These are phyloP conservation scores for Nitzschia sp. DNA, from an alignment of 108 stramenopile species.

Conservation along the genomic window DNA sequence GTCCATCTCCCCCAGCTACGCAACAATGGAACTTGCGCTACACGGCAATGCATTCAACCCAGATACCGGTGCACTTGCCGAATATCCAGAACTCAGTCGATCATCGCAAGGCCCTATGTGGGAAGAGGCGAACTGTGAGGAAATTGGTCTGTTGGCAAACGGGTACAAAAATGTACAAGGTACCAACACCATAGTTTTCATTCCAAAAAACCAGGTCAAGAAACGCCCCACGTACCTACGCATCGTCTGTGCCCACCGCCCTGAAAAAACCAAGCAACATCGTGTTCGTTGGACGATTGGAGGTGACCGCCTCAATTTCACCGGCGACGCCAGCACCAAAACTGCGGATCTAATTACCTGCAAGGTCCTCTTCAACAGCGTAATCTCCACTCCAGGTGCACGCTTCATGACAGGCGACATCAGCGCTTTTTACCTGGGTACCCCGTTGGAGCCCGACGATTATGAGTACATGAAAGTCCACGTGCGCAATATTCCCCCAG, in stretches of 20 bases:
- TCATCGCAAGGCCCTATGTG: slow-evolving; percentile 10
- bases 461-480: slow-evolving; percentile 55
- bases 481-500: slow-evolving; percentile 35
- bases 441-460: slow-evolving; percentile 31
- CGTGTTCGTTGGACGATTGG: slow-evolving; percentile 39
- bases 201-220: slow-evolving; percentile 13
- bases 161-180: no score
- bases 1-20: no score
- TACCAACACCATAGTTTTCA: neutral
- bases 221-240: slow-evolving; percentile 28
- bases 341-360: slow-evolving; percentile 41
- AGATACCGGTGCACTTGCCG: neutral
- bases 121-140: slow-evolving; percentile 20
- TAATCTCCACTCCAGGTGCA: slow-evolving; percentile 36
- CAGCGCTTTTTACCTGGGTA: slow-evolving; percentile 48
- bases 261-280: slow-evolving; percentile 29
- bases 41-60: slow-evolving; percentile 32
- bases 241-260: no score
- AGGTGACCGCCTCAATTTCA: no score
- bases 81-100: slow-evolving; percentile 25
- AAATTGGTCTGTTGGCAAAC: slow-evolving; percentile 37
- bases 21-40: no score
- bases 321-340: slow-evolving; percentile 32
- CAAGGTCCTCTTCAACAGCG: slow-evolving; percentile 54
- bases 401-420: no score